A percentile compares a stretch with the other conserved stretches of the same genome.
Conservation (phyloP, 1,139 yeast species). For the Taphrina pruni region DNA sequence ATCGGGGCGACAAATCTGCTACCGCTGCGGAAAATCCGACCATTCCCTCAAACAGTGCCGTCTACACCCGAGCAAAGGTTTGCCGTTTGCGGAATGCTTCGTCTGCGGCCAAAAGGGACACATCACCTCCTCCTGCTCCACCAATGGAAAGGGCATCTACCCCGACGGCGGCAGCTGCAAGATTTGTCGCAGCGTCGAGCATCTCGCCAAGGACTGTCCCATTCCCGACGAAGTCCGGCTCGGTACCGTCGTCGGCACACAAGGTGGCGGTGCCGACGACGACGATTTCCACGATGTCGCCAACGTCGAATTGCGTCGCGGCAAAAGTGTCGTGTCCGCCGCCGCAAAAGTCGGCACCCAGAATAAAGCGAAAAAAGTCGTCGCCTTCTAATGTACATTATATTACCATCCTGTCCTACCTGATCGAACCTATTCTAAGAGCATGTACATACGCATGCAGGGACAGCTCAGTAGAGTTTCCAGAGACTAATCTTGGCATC, state of each 20-base stretch:
- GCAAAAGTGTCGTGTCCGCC: neutral
- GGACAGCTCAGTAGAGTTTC: slow-evolving; percentile 27
- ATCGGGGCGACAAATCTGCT: slow-evolving; percentile 33
- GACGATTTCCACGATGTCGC: slow-evolving; percentile 43
- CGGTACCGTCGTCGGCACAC: slow-evolving; percentile 41
- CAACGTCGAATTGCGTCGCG: slow-evolving; percentile 10
- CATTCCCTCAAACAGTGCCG: slow-evolving; percentile 41
- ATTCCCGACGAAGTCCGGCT: slow-evolving; percentile 39
- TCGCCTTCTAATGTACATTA: slow-evolving; percentile 17
- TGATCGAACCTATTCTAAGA: too few relatives aligned
- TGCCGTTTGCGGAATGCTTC: slow-evolving; percentile 42
- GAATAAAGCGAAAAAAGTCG: slow-evolving; percentile 14
- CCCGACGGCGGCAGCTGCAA: slow-evolving; percentile 44
- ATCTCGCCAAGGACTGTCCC: slow-evolving; percentile 42
- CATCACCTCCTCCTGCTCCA: slow-evolving; percentile 42
- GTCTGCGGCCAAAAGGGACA: slow-evolving; percentile 42
- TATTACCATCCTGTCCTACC: neutral
- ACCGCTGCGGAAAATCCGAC: slow-evolving; percentile 43
- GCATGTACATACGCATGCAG: neutral
- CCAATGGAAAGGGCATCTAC: slow-evolving; percentile 42
- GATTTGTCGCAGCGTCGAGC: slow-evolving; percentile 40
- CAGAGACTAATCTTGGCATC: slow-evolving; percentile 40
- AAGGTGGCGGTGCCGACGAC: slow-evolving; percentile 40
- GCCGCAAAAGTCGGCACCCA: neutral
- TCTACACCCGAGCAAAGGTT: slow-evolving; percentile 28